Evolutionary conservation across 2,329 filamentous ascomycete species (phyloP).

Genomic region (Onygena corvina): DNA sequence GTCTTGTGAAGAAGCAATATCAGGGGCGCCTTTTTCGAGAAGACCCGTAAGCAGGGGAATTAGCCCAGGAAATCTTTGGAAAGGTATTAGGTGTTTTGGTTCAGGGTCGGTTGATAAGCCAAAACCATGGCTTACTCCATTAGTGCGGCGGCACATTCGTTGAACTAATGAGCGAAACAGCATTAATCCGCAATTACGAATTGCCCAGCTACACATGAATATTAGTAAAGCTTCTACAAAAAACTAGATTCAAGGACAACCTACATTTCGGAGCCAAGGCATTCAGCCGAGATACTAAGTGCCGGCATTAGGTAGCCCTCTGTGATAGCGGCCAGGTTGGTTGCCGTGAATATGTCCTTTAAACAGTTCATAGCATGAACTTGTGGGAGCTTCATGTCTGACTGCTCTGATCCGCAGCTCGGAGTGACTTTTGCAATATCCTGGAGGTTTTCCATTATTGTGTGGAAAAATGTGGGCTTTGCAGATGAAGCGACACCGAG

Average conservation of each 20-base stretch:
- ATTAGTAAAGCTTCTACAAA: background rate
- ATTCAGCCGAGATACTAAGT: slow-evolving; percentile 66
- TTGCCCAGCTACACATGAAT: slow-evolving; percentile 57
- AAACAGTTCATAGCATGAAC: slow-evolving; percentile 92
- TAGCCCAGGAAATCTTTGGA: slow-evolving; percentile 32
- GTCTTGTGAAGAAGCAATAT: background rate
- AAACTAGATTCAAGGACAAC: slow-evolving; percentile 18
- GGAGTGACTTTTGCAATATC: slow-evolving; percentile 27
- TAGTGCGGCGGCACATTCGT: slow-evolving; percentile 40
- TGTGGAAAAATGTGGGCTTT: slow-evolving; percentile 37
- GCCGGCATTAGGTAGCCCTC: slow-evolving; percentile 62
- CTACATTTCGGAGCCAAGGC: slow-evolving; percentile 65
- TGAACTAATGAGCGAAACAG: slow-evolving; percentile 75
- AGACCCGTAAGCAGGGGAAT: slow-evolving; percentile 28
- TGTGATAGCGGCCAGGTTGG: slow-evolving; percentile 58
- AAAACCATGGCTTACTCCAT: slow-evolving; percentile 38
- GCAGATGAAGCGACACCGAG: slow-evolving; percentile 59
- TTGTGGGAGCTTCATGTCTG: slow-evolving; percentile 58
- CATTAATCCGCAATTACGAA: slow-evolving; percentile 85
- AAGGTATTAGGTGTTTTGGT: slow-evolving; percentile 29
- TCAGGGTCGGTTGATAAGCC: slow-evolving; percentile 35
- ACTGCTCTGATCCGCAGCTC: slow-evolving; percentile 20
- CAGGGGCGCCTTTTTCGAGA: slow-evolving; percentile 15
- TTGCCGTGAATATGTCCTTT: slow-evolving; percentile 81
- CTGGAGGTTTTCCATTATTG: slow-evolving; percentile 34